Base-by-base conservation (phyloP, 805 yeast species). In the Wickerhamiella kurtzmanii region DNA sequence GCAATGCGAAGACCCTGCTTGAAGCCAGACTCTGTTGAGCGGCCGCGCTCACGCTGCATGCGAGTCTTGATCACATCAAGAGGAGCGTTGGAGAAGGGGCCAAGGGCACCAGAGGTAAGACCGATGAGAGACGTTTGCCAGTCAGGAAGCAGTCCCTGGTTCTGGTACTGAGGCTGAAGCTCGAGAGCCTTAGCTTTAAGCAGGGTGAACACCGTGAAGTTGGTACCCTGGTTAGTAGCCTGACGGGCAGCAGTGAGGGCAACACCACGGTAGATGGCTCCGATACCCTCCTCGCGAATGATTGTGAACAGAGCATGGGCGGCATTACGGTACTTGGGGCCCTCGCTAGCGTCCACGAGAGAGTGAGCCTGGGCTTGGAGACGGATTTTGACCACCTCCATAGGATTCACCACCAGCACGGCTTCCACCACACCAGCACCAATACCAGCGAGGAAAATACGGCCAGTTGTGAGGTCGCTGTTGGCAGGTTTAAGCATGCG, bases 341-440 rank as follows among this genome's bases (percentile, higher is more conserved):
- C 73, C 55, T 75, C 77, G 18, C 79, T 67, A 17, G 94, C 94
- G 61, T 85, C 95, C 46, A 80, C 78, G 76, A 88, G 74, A 41
- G 94, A 82, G 63, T 85, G 89, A 55, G 80, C 82, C 69, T 89
- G 98, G 16, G 97, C 95, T 68, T 89, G 98, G 62, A 89, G 75
- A 66, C 98, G 75, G 62, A 89, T 89, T 67, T 89, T 89, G 54
- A 89, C 94, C 51, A 92, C 96, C 65, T 89, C 98, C 82, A 87
- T 89, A 41, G 97, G 97, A 63, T 86, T 92, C 38, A 89, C 98
- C 49, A 89, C 89, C 50, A 82, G 67, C 48, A 92, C 88, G 1
- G 97, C 96, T 67, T 89, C 98, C 44, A 96, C 85, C 62, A 85
- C 71, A 69, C 98, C 98, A 17, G 98, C 97, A 64, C 95, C 88